Conservation (phyloP, 208 protist genomes). For the Trypanosoma mega region DNA sequence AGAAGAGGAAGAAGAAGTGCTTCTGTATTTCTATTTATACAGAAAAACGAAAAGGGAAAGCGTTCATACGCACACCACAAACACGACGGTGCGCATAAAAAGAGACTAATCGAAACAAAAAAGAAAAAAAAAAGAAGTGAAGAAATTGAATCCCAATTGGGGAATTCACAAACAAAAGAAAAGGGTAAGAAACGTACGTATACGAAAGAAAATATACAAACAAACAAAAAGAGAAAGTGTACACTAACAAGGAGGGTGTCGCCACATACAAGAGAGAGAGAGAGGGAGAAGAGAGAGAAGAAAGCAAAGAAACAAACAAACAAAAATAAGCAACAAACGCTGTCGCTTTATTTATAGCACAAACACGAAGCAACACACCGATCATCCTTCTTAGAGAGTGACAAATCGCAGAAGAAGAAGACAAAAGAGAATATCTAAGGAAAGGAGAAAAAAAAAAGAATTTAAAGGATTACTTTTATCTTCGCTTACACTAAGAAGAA, state of each 20-base stretch:
- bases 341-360: too few relatives aligned
- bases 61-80: too few relatives aligned
- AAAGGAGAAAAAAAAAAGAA: not conserved
- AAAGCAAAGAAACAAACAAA: not conserved
- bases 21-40: too few relatives aligned
- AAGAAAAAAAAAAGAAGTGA: not conserved
- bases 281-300: not conserved
- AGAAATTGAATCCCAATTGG: not conserved
- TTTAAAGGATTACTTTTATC: not conserved
- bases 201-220: not conserved
- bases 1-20: not conserved
- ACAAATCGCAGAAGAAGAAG: too few relatives aligned
- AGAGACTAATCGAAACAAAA: too few relatives aligned
- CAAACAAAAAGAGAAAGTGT: not conserved
- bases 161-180: not conserved
- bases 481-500: not conserved
- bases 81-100: too few relatives aligned
- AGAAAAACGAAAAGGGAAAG: too few relatives aligned
- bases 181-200: not conserved
- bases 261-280: not conserved
- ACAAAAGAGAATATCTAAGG: too few relatives aligned
- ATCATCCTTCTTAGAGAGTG: too few relatives aligned
- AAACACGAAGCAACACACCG: too few relatives aligned
- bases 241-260: too few relatives aligned
- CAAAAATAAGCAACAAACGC: conserved; percentile 1